Conservation (phyloP, 225 moss, liverwort and hornwort species). For the Pseudoscleropodium purum region DNA sequence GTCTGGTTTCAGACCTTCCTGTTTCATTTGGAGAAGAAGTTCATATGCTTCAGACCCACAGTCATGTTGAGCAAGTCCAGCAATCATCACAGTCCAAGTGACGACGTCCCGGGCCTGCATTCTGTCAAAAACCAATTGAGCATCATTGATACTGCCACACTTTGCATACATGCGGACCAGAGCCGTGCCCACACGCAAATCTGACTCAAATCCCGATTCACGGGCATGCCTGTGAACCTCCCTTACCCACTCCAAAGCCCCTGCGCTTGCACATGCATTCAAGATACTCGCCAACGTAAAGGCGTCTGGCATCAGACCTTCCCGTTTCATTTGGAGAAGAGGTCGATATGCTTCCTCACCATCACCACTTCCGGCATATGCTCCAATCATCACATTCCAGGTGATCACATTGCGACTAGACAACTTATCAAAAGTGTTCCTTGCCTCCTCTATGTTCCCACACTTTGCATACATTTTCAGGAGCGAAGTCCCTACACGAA, state of each 20-base stretch:
- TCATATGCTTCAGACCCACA: no score
- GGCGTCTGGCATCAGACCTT: background rate
- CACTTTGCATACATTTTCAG: background rate
- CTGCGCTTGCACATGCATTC: background rate
- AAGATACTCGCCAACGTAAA: background rate
- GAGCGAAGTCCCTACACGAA: background rate
- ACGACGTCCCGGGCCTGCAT: no score
- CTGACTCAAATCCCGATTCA: no score
- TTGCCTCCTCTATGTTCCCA: background rate
- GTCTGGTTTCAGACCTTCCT: no score
- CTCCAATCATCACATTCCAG: background rate
- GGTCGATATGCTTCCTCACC: background rate
- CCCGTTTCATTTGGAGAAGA: background rate
- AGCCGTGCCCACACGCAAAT: no score
- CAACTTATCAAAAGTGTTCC: background rate
- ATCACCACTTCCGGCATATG: background rate
- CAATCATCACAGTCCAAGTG: no score
- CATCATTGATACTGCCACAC: no score
- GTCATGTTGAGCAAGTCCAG: no score
- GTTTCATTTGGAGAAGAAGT: no score
- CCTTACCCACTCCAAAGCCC: background rate
- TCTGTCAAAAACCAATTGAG: no score
- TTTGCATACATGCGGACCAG: no score
- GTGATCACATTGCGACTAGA: background rate
- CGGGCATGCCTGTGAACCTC: no score